Conservation (phyloP, 495 filamentous ascomycete species). For the Penicillium cinerascens region DNA sequence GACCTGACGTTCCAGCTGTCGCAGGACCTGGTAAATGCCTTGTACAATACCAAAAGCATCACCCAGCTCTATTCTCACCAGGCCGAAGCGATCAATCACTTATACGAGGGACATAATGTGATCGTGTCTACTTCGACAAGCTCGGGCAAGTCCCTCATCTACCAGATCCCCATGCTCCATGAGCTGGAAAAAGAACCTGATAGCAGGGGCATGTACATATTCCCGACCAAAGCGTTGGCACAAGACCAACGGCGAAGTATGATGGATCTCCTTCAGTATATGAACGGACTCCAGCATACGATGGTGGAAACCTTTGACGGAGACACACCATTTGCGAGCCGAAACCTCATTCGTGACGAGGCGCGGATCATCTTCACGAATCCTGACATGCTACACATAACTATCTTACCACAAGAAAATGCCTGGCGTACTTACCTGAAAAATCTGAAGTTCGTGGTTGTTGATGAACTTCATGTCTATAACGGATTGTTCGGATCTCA, state of each 20-base stretch:
- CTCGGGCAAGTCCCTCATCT: slow-evolving; percentile 95
- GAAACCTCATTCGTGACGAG: slow-evolving; percentile 80
- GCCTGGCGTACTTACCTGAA: slow-evolving; percentile 84
- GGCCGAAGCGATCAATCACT: slow-evolving; percentile 87
- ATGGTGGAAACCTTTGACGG: slow-evolving; percentile 94
- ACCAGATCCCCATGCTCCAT: slow-evolving; percentile 90
- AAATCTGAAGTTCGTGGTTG: slow-evolving; percentile 86
- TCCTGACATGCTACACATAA: slow-evolving; percentile 96
- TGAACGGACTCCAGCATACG: slow-evolving; percentile 67
- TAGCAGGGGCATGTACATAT: slow-evolving; percentile 93
- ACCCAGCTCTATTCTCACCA: slow-evolving; percentile 91
- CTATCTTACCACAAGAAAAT: slow-evolving; percentile 88
- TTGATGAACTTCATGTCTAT: slow-evolving; percentile 92
- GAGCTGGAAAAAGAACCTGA: slow-evolving; percentile 73
- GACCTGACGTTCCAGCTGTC: slow-evolving; percentile 83
- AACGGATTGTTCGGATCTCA: slow-evolving; percentile 93
- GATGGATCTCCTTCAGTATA: slow-evolving; percentile 75
- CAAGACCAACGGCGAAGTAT: slow-evolving; percentile 92
- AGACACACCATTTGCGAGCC: slow-evolving; percentile 78
- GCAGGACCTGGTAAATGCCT: slow-evolving; percentile 86
- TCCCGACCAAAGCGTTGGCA: slow-evolving; percentile 94
- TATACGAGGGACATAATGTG: slow-evolving; percentile 80
- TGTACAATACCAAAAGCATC: slow-evolving; percentile 87
- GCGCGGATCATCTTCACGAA: slow-evolving; percentile 96
- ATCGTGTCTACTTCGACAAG: slow-evolving; percentile 94